Conservation (phyloP, 2,329 filamentous ascomycete genomes). For the Aspergillus sp. region DNA sequence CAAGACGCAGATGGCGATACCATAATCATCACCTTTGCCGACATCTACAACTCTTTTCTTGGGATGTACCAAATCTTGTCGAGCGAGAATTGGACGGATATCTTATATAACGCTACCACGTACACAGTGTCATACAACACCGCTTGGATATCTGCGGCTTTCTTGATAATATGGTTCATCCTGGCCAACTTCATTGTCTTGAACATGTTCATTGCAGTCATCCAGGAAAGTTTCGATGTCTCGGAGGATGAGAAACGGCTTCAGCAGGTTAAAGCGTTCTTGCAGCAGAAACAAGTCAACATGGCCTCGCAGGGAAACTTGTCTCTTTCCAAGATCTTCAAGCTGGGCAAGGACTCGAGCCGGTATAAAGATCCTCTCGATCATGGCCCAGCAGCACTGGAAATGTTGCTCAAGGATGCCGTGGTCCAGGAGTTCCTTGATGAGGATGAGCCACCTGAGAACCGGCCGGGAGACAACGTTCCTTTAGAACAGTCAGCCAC, state of each 20-base stretch:
- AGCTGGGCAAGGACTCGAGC: conserved; percentile 62
- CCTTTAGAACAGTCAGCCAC: conserved; percentile 27
- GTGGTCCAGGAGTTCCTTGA: conserved; percentile 95
- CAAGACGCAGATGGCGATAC: conserved; percentile 62
- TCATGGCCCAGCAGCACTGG: conserved; percentile 86
- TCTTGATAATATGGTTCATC: conserved; percentile 94
- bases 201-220: conserved; percentile 99
- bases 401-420: conserved; percentile 95
- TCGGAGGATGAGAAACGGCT: conserved; percentile 97
- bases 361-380: conserved; percentile 78
- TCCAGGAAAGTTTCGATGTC: conserved; percentile 98
- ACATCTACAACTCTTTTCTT: conserved; percentile 92
- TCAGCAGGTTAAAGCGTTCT: conserved; percentile 92
- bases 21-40: conserved; percentile 75
- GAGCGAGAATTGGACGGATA: conserved; percentile 91
- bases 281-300: conserved; percentile 85
- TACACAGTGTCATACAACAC: conserved; percentile 67
- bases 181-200: conserved; percentile 91
- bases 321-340: conserved; percentile 59
- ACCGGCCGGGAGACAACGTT: conserved; percentile 33
- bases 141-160: conserved; percentile 89
- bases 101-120: conserved; percentile 79
- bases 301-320: conserved; percentile 69
- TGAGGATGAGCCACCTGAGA: conserved; percentile 52
- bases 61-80: conserved; percentile 98